A percentile compares a stretch with the other conserved stretches of the same genome.
phyloP scores from a whole-genome alignment of 345 rosid genomes.

The Rhizophora mangle region DNA sequence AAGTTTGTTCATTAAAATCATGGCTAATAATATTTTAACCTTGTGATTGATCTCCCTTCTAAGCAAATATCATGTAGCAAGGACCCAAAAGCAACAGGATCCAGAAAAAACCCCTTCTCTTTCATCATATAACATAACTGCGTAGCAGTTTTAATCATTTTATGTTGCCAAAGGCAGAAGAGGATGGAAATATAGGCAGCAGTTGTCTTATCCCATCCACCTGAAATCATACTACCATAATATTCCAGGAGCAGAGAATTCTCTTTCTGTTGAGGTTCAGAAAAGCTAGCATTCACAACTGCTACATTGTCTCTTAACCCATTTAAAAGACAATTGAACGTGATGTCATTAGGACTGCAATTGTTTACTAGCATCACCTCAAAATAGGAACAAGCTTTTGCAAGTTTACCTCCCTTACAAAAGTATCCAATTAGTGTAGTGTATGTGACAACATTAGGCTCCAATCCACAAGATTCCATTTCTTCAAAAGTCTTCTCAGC shows the following conservation, averaged over 20 bases:
- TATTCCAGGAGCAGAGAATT: slow-evolving; percentile 44
- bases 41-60: slow-evolving; percentile 50
- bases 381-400: slow-evolving; percentile 61
- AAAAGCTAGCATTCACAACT: slow-evolving; percentile 14
- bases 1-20: slow-evolving; percentile 39
- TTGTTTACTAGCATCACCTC: slow-evolving; percentile 65
- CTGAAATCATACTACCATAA: slow-evolving; percentile 52
- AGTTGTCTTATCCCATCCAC: slow-evolving; percentile 49
- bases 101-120: slow-evolving; percentile 53
- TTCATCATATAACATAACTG: slow-evolving; percentile 48
- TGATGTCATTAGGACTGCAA: slow-evolving; percentile 67
- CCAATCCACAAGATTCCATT: slow-evolving; percentile 55
- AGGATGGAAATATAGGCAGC: slow-evolving; percentile 66
- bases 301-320: slow-evolving; percentile 51
- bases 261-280: slow-evolving; percentile 26
- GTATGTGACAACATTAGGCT: slow-evolving; percentile 80
- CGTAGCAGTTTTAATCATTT: slow-evolving; percentile 65
- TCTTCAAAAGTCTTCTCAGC: slow-evolving; percentile 62
- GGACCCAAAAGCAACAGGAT: slow-evolving; percentile 56
- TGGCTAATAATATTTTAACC: slow-evolving; percentile 37
- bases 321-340: slow-evolving; percentile 61
- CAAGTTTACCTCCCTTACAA: slow-evolving; percentile 56
- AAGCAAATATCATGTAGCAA: slow-evolving; percentile 62
- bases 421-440: slow-evolving; percentile 61
- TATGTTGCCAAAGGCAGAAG: slow-evolving; percentile 55